Percentiles rank a stretch among this genome's conserved stretches.
These are phyloP conservation scores for Chlorella variabilis DNA, from an alignment of 163 green algal genomes.

Conservation along the genomic window DNA sequence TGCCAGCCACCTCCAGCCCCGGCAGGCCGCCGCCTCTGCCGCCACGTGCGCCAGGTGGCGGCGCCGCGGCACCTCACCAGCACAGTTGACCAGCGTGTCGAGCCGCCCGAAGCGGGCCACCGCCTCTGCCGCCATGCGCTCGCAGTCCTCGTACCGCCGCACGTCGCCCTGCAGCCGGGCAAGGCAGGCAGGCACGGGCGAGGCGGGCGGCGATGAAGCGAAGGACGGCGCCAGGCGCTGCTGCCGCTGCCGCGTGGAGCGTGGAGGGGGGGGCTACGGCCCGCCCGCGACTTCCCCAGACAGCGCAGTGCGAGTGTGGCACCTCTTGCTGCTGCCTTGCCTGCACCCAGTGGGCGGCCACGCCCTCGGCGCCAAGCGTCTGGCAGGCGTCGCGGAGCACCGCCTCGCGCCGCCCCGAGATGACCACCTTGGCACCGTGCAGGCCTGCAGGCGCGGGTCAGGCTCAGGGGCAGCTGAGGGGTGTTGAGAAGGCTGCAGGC, in stretches of 20 bases:
- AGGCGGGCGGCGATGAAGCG: too few relatives aligned
- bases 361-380: constrained; percentile 65
- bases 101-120: constrained; percentile 65
- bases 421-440: constrained; percentile 85
- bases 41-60: background rate
- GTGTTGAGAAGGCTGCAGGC: too few relatives aligned
- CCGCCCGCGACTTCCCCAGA: too few relatives aligned
- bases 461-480: too few relatives aligned
- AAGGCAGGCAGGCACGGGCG: constrained; percentile 28
- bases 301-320: too few relatives aligned
- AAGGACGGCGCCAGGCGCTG: too few relatives aligned
- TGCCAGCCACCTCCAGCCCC: background rate
- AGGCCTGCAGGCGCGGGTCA: too few relatives aligned
- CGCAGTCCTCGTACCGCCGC: constrained; percentile 72
- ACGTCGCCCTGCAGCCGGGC: constrained; percentile 90
- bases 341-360: constrained; percentile 61
- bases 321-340: too few relatives aligned
- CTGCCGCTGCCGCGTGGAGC: too few relatives aligned
- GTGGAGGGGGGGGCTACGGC: too few relatives aligned
- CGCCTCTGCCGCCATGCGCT: constrained; percentile 61
- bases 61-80: constrained; percentile 46
- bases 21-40: too few relatives aligned
- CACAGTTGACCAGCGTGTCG: constrained; percentile 96
- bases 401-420: constrained; percentile 84
- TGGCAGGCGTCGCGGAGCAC: constrained; percentile 76